These are phyloP conservation scores for Tricholoma terreum DNA, from an alignment of 768 basidiomycete species.

Conservation along the genomic window DNA sequence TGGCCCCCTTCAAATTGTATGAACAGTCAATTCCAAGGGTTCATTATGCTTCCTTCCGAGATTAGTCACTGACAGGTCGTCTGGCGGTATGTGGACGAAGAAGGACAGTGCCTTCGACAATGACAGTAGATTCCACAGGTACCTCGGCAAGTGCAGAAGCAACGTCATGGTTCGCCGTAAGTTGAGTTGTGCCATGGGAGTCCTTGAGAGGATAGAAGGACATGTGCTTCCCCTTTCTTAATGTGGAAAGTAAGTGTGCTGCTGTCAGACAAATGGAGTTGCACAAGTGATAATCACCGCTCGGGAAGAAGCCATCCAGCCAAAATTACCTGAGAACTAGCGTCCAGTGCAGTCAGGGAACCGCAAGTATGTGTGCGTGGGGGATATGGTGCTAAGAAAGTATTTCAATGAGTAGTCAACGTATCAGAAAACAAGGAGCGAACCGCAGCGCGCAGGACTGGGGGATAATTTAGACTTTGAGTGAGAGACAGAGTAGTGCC, in stretches of 20 bases:
- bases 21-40: constrained; percentile 10
- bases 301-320: constrained; percentile 82
- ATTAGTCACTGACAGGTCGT: constrained; percentile 47
- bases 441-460: constrained; percentile 34
- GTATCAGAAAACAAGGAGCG: constrained; percentile 19
- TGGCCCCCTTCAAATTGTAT: constrained; percentile 41
- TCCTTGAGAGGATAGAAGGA: constrained; percentile 90
- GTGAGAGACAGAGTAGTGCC: constrained; percentile 21
- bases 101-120: constrained; percentile 71
- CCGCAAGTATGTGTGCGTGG: constrained; percentile 63
- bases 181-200: constrained; percentile 72
- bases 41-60: constrained; percentile 12
- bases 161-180: constrained; percentile 55
- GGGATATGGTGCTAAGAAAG: constrained; percentile 52
- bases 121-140: constrained; percentile 76
- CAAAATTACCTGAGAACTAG: constrained; percentile 61
- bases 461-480: constrained; percentile 9
- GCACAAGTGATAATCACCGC: constrained; percentile 53
- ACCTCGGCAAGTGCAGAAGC: constrained; percentile 49
- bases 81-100: constrained; percentile 59
- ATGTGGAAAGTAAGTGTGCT: constrained; percentile 33
- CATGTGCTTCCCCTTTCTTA: constrained; percentile 67
- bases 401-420: constrained; percentile 12
- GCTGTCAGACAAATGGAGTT: constrained; percentile 28
- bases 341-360: constrained; percentile 48